phyloP scores from a whole-genome alignment of 768 basidiomycete genomes.

The Crepidotus variabilis region DNA sequence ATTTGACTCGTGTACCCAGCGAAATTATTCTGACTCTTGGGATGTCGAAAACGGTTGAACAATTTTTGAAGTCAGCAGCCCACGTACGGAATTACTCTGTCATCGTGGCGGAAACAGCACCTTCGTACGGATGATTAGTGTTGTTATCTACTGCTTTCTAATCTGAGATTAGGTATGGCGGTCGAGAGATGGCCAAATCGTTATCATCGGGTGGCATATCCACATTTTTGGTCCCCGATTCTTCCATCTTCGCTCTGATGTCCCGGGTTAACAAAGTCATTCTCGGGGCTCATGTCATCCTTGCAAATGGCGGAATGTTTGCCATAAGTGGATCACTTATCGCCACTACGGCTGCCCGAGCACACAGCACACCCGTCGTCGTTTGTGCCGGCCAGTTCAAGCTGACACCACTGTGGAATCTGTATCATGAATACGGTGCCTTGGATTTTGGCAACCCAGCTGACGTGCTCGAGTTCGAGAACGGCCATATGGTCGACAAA shows the following conservation, averaged over 20 bases:
- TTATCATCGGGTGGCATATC: constrained; percentile 82
- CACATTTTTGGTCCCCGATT: constrained; percentile 96
- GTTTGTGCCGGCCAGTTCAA: constrained; percentile 97
- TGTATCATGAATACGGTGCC: constrained; percentile 83
- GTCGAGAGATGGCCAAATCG: constrained; percentile 79
- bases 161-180: constrained; percentile 58
- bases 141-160: constrained; percentile 31
- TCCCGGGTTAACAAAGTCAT: constrained; percentile 97
- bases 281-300: constrained; percentile 90
- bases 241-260: constrained; percentile 93
- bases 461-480: constrained; percentile 67
- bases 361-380: constrained; percentile 88
- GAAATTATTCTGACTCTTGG: constrained; percentile 86
- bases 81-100: constrained; percentile 92
- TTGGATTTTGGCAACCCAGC: constrained; percentile 72
- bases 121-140: constrained; percentile 54
- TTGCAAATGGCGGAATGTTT: constrained; percentile 96
- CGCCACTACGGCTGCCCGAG: constrained; percentile 82
- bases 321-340: constrained; percentile 82
- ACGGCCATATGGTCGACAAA: constrained; percentile 75
- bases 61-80: constrained; percentile 88
- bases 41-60: constrained; percentile 90
- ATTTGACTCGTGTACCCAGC: constrained; percentile 35
- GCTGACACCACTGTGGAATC: constrained; percentile 86
- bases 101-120: constrained; percentile 93